Conservation (phyloP, 1,139 yeast species). For the Taphrina flavorubra region DNA sequence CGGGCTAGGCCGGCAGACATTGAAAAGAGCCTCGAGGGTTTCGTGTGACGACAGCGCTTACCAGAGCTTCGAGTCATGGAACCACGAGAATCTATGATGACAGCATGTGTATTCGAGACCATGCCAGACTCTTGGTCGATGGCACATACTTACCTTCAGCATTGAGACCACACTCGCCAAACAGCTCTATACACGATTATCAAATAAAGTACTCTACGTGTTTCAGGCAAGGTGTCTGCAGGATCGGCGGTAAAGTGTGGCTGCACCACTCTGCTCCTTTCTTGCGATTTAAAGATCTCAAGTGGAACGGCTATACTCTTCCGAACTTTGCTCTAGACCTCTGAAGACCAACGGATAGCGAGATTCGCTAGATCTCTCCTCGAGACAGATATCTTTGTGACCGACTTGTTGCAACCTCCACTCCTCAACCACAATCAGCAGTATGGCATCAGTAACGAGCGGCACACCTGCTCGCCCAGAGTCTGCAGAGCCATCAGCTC, state of each 20-base stretch:
- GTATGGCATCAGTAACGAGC: neutral
- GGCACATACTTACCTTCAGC: neutral
- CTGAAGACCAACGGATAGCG: no score
- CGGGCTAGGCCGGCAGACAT: conserved; percentile 14
- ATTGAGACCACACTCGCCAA: neutral
- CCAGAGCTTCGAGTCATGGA: neutral
- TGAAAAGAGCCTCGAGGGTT: neutral
- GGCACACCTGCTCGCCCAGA: neutral
- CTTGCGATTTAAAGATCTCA: neutral
- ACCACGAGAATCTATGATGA: neutral
- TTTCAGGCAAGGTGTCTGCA: neutral
- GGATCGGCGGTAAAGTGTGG: neutral
- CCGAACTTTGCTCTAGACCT: no score
- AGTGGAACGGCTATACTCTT: neutral
- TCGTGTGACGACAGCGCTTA: neutral
- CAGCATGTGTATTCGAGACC: neutral
- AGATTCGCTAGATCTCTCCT: no score
- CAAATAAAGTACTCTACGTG: neutral
- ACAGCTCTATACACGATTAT: neutral
- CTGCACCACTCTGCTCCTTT: neutral
- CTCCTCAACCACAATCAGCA: neutral
- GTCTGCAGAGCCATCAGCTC: neutral
- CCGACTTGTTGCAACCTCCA: neutral
- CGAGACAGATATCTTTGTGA: no score
- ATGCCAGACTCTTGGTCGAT: neutral